Evolutionary conservation across 1,139 yeast genomes (phyloP).

Genomic region (Kodamaea arcana): DNA sequence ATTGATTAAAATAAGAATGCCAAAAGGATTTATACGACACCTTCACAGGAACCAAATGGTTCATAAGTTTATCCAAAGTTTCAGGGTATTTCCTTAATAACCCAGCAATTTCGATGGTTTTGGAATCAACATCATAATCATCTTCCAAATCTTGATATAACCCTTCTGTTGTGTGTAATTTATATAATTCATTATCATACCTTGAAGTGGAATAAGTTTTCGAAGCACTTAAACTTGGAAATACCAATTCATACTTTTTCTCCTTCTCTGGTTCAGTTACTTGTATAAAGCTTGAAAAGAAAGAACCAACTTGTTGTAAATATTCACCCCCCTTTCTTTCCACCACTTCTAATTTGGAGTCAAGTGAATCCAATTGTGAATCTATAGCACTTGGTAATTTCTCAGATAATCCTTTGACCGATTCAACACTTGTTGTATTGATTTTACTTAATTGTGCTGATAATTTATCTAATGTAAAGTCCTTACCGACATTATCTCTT

Average conservation of each 20-base stretch:
- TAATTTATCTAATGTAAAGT: conserved; percentile 7
- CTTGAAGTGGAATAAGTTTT: conserved; percentile 39
- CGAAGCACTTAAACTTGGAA: conserved; percentile 17
- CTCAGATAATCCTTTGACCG: conserved; percentile 1
- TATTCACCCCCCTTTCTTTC: conserved; percentile 63
- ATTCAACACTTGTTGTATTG: conserved; percentile 2
- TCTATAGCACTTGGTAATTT: conserved; percentile 52
- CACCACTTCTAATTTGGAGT: conserved; percentile 61
- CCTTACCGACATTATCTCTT: conserved; percentile 5
- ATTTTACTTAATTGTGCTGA: conserved; percentile 5
- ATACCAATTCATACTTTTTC: conserved; percentile 14
- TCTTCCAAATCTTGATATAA: conserved; percentile 16
- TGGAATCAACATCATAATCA: conserved; percentile 43
- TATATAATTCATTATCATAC: conserved; percentile 38
- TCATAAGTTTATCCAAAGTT: conserved; percentile 56
- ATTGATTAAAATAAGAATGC: conserved; percentile 64
- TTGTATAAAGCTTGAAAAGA: conserved; percentile 51
- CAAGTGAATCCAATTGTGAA: conserved; percentile 55
- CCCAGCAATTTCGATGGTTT: conserved; percentile 49
- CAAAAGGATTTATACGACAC: conserved; percentile 66
- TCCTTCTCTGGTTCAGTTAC: conserved; percentile 23
- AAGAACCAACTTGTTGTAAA: conserved; percentile 53
- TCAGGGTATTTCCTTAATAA: conserved; percentile 46
- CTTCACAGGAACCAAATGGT: conserved; percentile 61
- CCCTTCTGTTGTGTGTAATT: conserved; percentile 33